Conservation (phyloP, 2,329 filamentous ascomycete genomes). For the Leptographium galeiforme region DNA sequence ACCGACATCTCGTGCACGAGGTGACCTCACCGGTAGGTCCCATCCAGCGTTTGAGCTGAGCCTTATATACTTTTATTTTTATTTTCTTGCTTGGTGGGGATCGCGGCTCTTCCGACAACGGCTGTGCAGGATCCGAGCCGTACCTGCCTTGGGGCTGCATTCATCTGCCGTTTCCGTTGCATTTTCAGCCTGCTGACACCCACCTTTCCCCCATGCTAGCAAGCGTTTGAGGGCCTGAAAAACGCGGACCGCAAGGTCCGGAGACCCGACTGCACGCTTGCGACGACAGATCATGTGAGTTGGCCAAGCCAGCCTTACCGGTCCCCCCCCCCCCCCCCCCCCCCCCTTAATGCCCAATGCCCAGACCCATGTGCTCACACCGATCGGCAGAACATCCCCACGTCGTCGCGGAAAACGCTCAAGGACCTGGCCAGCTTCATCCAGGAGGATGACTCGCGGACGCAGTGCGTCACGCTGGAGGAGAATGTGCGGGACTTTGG, state of each 20-base stretch:
- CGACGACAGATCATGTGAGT: conserved; percentile 90
- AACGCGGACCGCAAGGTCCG: conserved; percentile 81
- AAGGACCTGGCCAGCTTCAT: conserved; percentile 92
- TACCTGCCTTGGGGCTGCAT: not conserved
- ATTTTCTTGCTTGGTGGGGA: not conserved
- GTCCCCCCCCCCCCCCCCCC: too few species aligned
- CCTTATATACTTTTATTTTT: not conserved
- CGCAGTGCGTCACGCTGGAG: conserved; percentile 91
- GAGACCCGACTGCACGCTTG: conserved; percentile 90
- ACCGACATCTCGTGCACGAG: conserved; percentile 94
- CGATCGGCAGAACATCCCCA: conserved; percentile 69
- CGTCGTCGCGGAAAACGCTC: conserved; percentile 76
- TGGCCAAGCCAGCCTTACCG: not conserved
- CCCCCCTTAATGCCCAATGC: too few species aligned
- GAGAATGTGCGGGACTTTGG: conserved; percentile 95
- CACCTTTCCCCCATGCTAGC: conserved; percentile 32
- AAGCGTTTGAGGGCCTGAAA: conserved; percentile 92
- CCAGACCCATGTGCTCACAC: not conserved
- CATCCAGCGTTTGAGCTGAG: not conserved
- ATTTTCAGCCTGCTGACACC: not conserved
- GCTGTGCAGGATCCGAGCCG: not conserved
- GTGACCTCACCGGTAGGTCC: conserved; percentile 79
- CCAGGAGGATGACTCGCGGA: conserved; percentile 81
- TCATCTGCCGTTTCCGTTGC: not conserved
- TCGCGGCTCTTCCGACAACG: not conserved